Evolutionary conservation across 805 yeast genomes (phyloP), one percentile per base, ranked within the genome.

Genomic region (Jamesozyma gamospora): DNA sequence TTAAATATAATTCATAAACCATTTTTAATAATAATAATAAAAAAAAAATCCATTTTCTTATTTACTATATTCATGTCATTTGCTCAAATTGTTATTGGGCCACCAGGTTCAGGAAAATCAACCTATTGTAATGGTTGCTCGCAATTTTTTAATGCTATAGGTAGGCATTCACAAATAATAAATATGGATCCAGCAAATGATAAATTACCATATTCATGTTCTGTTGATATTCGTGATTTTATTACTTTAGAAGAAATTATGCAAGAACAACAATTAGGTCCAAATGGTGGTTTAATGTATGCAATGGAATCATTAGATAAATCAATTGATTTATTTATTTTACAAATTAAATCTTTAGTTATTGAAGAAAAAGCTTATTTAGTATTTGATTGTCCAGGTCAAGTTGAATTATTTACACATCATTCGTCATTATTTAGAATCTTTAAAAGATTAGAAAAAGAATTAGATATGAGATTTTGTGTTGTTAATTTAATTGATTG

Each of bases 51-150:
- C 7, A 25, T 8, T 25, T 8, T 7, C 7, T 25, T 11, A 25
- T 8, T 8, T 11, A 25, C 27, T 25, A n/a, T n/a, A n/a, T n/a
- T 15, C n/a, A 71, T 74, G 79, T 66, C 78, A 8, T 83, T 83
- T 60, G 96, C 94, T 3, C 96, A 92, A 63, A 75, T 92, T 9
- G 88, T 90, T 9, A 86, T 92, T 29, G 99, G 99, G 0, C 97
- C 98, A 0, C 99, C 99, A 0, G 99, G 98, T 1, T 74, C 95
- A 0, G 99, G 99, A 1, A 92, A 92, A 55, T 84, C 96, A 0
- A 94, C 98, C 0, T 92, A 85, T 58, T 88, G 96, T 59, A 69
- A 78, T 58, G 99, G 98, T 32, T 77, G 90, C 77, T 74, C 74
- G 47, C 97, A 92, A 65, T 92, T 92, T 60, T 71, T 90, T 51